Evolutionary conservation across 2,329 filamentous ascomycete species (phyloP).

Genomic region (Tolypocladium sp.): DNA sequence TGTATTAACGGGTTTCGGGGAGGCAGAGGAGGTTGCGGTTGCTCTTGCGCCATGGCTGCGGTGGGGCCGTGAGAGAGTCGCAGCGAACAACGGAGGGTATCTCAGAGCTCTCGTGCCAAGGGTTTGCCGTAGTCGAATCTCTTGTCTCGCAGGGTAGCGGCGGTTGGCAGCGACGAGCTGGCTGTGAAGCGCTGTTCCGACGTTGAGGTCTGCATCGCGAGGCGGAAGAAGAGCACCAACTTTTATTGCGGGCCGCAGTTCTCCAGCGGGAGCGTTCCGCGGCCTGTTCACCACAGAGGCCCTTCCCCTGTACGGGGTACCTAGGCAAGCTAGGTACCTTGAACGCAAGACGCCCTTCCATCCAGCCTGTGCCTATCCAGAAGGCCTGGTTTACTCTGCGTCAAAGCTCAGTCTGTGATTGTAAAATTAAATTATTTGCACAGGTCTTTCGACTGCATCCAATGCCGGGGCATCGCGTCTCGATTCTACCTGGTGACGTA

Average conservation of each 20-base stretch:
- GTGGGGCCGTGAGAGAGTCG: not conserved
- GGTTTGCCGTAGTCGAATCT: not conserved
- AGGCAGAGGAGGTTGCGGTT: slow-evolving; percentile 17
- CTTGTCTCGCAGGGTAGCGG: not conserved
- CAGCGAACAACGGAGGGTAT: not conserved
- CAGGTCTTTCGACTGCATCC: not conserved
- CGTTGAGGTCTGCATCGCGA: not conserved
- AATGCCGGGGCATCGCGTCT: too few relatives aligned
- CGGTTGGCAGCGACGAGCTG: not conserved
- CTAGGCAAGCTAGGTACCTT: too few relatives aligned
- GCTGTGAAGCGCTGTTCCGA: not conserved
- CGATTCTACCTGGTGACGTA: too few relatives aligned
- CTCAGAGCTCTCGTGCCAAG: not conserved
- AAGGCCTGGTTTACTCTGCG: not conserved
- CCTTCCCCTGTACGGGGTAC: not conserved
- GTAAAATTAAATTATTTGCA: not conserved
- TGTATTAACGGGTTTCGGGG: slow-evolving; percentile 30
- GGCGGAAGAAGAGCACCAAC: not conserved
- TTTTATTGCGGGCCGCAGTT: not conserved
- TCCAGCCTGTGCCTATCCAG: not conserved
- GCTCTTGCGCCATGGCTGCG: slow-evolving; percentile 17
- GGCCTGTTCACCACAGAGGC: not conserved
- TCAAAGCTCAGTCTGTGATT: too few relatives aligned
- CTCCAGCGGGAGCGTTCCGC: not conserved
- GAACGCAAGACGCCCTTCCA: not conserved